These are phyloP conservation scores for Mortierella hygrophila DNA, from an alignment of 192 early-diverging fungal genomes.

Conservation along the genomic window DNA sequence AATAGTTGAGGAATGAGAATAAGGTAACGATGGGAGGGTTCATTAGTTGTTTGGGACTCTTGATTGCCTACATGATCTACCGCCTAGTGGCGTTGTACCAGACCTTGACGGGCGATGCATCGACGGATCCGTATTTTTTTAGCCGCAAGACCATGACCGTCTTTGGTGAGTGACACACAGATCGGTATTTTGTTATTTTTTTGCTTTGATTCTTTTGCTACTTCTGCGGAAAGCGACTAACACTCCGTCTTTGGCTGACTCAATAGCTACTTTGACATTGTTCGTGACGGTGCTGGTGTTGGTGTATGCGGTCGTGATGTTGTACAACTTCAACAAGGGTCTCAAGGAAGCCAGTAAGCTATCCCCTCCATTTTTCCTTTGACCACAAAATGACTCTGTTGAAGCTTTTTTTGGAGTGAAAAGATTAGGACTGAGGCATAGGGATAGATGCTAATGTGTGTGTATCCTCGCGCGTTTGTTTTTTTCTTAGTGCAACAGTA, in stretches of 20 bases:
- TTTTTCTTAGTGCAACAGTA: conserved; percentile 40
- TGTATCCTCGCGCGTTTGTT: not conserved
- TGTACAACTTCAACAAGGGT: conserved; percentile 52
- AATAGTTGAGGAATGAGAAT: conserved; percentile 37
- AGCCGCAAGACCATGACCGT: conserved; percentile 53
- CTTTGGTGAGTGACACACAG: conserved; percentile 34
- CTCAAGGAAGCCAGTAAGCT: conserved; percentile 53
- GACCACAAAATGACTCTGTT: not conserved
- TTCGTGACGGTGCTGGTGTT: conserved; percentile 39
- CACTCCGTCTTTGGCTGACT: not conserved
- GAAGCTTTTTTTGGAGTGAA: no score
- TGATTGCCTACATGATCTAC: conserved; percentile 46
- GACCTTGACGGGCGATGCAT: conserved; percentile 25
- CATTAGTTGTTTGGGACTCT: conserved; percentile 30
- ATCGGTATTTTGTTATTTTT: not conserved
- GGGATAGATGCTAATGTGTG: not conserved
- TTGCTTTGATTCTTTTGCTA: not conserved
- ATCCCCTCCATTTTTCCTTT: no score
- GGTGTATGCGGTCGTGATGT: conserved; percentile 40
- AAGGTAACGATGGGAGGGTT: conserved; percentile 53
- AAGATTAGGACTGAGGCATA: no score
- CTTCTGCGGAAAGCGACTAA: no score
- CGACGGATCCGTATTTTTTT: conserved; percentile 45
- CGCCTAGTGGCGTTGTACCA: conserved; percentile 18
- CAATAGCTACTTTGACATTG: conserved; percentile 31